These are phyloP conservation scores for Amanita fuliginea DNA, from an alignment of 768 basidiomycete genomes.

Conservation along the genomic window DNA sequence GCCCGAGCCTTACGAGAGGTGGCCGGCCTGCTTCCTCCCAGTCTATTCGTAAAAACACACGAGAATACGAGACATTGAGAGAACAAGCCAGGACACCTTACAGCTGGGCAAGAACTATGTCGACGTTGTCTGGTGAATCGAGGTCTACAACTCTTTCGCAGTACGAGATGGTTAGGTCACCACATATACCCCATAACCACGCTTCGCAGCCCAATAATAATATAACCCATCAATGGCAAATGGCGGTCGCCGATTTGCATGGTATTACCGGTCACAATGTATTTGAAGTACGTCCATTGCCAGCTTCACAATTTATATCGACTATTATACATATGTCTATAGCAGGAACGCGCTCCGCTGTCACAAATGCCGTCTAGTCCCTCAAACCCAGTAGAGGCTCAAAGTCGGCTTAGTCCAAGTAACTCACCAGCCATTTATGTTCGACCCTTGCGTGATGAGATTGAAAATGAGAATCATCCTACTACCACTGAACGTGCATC, in stretches of 20 bases:
- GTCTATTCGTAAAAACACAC: neutral
- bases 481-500: neutral
- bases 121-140: conserved; percentile 17
- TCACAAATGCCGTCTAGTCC: neutral
- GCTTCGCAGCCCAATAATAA: conserved; percentile 14
- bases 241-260: conserved; percentile 16
- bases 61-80: neutral
- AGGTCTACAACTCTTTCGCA: conserved; percentile 25
- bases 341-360: neutral
- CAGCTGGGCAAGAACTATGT: neutral
- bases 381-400: neutral
- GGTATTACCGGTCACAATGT: neutral
- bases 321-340: neutral
- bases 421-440: neutral
- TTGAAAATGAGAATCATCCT: neutral
- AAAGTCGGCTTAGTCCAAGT: neutral
- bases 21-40: neutral
- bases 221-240: conserved; percentile 22
- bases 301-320: neutral
- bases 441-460: conserved; percentile 2
- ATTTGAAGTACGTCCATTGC: neutral
- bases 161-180: conserved; percentile 25
- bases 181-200: conserved; percentile 3
- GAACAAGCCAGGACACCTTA: neutral
- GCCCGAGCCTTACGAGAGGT: neutral